These are phyloP conservation scores for Cryptosporidium bovis DNA, from an alignment of 169 alveolate species.

Conservation along the genomic window DNA sequence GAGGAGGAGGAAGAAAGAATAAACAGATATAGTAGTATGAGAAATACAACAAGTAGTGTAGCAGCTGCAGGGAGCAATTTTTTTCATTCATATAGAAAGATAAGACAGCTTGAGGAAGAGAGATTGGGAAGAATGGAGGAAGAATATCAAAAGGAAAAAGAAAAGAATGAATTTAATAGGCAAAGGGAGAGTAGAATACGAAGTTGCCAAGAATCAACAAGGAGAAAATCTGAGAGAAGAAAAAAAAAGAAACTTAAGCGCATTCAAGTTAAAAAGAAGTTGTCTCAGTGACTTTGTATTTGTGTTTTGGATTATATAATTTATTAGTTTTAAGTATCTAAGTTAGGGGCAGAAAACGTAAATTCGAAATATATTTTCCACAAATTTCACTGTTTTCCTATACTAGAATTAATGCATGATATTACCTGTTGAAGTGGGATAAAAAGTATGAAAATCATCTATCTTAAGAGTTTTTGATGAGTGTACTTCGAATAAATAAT, in stretches of 20 bases:
- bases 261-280: background rate
- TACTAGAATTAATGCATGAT: too few relatives aligned
- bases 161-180: slow-evolving; percentile 47
- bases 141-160: slow-evolving; percentile 70
- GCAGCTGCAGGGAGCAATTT: slow-evolving; percentile 82
- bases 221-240: slow-evolving; percentile 44
- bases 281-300: too few relatives aligned
- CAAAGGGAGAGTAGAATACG: slow-evolving; percentile 34
- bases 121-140: slow-evolving; percentile 76
- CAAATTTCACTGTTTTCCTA: too few relatives aligned
- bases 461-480: too few relatives aligned
- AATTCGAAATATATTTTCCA: too few relatives aligned
- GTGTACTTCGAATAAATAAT: too few relatives aligned
- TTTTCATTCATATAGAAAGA: slow-evolving; percentile 75
- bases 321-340: too few relatives aligned
- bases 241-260: slow-evolving; percentile 32
- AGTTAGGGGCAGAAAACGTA: too few relatives aligned
- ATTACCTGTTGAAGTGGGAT: too few relatives aligned
- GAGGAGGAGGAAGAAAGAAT: slow-evolving; percentile 23
- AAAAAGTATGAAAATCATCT: too few relatives aligned
- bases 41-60: slow-evolving; percentile 75
- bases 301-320: too few relatives aligned
- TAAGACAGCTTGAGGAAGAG: slow-evolving; percentile 73
- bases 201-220: slow-evolving; percentile 25
- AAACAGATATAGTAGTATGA: slow-evolving; percentile 59